Percentiles rank a stretch among this genome's conserved stretches.
Conservation (phyloP, 352 stramenopile genomes). For the Phytopythium ostracodes region DNA sequence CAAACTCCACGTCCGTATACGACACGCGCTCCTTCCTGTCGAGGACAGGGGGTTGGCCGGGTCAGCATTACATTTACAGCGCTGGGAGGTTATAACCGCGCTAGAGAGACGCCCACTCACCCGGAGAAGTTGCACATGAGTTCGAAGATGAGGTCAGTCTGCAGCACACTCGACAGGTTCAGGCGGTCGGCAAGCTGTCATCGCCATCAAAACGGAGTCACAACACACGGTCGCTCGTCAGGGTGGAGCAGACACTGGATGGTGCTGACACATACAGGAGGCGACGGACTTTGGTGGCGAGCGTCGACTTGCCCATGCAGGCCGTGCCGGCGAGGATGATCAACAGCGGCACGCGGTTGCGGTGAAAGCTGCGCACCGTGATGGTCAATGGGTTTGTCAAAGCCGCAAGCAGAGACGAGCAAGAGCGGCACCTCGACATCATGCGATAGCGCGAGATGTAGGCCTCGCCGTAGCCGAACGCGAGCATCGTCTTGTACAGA, state of each 20-base stretch:
- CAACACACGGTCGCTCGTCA: not conserved
- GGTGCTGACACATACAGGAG: not conserved
- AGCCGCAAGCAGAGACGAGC: no score
- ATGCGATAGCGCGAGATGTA: slow-evolving; percentile 86
- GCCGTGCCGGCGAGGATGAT: slow-evolving; percentile 82
- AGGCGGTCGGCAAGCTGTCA: slow-evolving; percentile 74
- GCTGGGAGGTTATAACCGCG: no score
- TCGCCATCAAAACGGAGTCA: not conserved
- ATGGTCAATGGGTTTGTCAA: not conserved
- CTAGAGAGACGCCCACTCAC: no score
- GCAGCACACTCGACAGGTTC: slow-evolving; percentile 84
- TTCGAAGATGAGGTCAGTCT: slow-evolving; percentile 87
- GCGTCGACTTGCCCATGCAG: slow-evolving; percentile 83
- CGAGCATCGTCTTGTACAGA: slow-evolving; percentile 88
- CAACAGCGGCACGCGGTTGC: slow-evolving; percentile 75
- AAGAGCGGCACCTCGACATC: slow-evolving; percentile 67
- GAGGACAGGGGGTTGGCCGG: no score
- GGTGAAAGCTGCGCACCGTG: slow-evolving; percentile 56
- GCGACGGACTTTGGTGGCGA: slow-evolving; percentile 73
- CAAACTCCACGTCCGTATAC: slow-evolving; percentile 60
- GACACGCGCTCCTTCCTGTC: slow-evolving; percentile 53
- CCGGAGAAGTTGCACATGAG: slow-evolving; percentile 90
- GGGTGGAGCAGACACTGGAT: not conserved
- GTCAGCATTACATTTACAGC: no score
- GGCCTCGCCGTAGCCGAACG: slow-evolving; percentile 82